phyloP scores from a whole-genome alignment of 2,329 filamentous ascomycete genomes.

The Coniochaeta ligniaria region DNA sequence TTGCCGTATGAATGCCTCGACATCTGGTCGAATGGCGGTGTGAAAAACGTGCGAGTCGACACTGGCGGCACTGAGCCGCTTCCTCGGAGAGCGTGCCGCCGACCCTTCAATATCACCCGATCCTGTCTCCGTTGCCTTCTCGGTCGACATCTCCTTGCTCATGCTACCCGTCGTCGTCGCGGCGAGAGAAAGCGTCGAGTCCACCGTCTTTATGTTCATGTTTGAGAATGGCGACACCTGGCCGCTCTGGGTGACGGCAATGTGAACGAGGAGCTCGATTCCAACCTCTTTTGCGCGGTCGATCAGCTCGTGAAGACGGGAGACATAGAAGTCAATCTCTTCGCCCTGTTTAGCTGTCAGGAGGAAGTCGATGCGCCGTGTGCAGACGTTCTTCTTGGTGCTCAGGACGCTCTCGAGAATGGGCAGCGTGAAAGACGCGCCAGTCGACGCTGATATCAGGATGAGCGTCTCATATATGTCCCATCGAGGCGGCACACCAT shows the following conservation, averaged over 20 bases:
- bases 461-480: slow-evolving; percentile 52
- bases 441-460: slow-evolving; percentile 54
- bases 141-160: slow-evolving; percentile 15
- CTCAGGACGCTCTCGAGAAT: slow-evolving; percentile 49
- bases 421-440: slow-evolving; percentile 54
- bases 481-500: slow-evolving; percentile 47
- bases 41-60: slow-evolving; percentile 34
- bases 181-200: slow-evolving; percentile 4
- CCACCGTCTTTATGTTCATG: slow-evolving; percentile 9
- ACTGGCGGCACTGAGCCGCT: slow-evolving; percentile 16
- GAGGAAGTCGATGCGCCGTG: slow-evolving; percentile 44
- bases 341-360: slow-evolving; percentile 42
- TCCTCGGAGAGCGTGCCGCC: slow-evolving; percentile 5
- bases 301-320: slow-evolving; percentile 38
- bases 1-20: slow-evolving; percentile 41
- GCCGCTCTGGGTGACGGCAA: slow-evolving; percentile 41
- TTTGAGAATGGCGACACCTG: slow-evolving; percentile 6
- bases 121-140: not conserved
- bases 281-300: slow-evolving; percentile 32
- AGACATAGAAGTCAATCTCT: slow-evolving; percentile 49
- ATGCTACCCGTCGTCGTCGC: not conserved
- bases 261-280: slow-evolving; percentile 42
- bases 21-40: slow-evolving; percentile 39
- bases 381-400: slow-evolving; percentile 33
- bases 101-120: slow-evolving; percentile 20